These are phyloP conservation scores for Rhododendron ferrugineum DNA, from an alignment of 148 eudicot genomes.

Conservation along the genomic window DNA sequence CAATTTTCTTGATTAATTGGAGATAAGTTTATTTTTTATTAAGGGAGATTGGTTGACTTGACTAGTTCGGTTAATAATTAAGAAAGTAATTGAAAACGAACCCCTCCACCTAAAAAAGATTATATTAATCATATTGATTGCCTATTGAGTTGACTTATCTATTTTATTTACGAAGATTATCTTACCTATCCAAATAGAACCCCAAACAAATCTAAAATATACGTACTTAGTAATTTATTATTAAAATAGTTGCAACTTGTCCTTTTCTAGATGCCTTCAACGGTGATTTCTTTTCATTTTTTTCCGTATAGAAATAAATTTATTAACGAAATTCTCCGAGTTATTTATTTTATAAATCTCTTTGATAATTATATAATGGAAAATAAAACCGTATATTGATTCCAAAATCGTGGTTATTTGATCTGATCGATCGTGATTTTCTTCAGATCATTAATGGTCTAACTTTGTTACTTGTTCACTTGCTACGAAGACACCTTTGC, in stretches of 20 bases:
- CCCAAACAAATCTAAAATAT: neutral
- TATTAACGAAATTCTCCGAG: neutral
- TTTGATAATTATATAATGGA: neutral
- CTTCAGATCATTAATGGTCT: neutral
- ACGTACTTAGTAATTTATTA: too few species aligned
- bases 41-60: neutral
- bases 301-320: too few species aligned
- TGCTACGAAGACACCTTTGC: neutral
- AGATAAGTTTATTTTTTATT: too few species aligned
- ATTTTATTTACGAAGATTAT: neutral
- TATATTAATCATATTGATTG: too few species aligned
- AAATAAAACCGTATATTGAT: neutral
- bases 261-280: neutral
- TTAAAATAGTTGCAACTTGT: neutral
- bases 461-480: neutral
- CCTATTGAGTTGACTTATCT: neutral
- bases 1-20: too few species aligned
- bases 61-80: neutral
- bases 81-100: too few species aligned
- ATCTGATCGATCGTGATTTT: too few species aligned
- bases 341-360: too few species aligned
- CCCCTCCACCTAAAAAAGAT: too few species aligned
- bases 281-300: neutral
- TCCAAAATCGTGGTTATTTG: neutral
- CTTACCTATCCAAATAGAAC: neutral